Evolutionary conservation across 345 rosid genomes (phyloP).

Genomic region (Mercurialis annua): DNA sequence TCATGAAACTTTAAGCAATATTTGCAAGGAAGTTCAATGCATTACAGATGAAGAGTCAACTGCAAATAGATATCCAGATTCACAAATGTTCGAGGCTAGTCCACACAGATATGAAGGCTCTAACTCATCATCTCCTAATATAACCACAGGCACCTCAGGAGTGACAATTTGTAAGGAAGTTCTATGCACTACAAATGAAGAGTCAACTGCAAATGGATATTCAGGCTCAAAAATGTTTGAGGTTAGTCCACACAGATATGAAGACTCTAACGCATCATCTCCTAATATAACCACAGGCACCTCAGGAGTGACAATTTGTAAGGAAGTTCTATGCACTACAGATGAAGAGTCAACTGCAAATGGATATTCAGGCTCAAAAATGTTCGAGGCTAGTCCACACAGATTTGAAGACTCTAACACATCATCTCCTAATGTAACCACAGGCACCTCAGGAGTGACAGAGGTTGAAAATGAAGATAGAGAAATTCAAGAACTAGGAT

Average conservation of each 20-base stretch:
- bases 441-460: constrained; percentile 20
- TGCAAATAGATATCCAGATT: constrained; percentile 26
- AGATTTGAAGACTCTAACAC: constrained; percentile 13
- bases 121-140: constrained; percentile 18
- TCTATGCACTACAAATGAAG: constrained; percentile 52
- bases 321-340: constrained; percentile 56
- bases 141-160: constrained; percentile 17
- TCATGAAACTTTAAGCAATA: constrained; percentile 38
- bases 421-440: constrained; percentile 20
- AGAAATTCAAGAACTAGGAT: constrained; percentile 28
- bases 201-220: constrained; percentile 27
- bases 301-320: constrained; percentile 42
- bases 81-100: constrained; percentile 10
- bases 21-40: constrained; percentile 60
- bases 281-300: constrained; percentile 16
- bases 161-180: constrained; percentile 58
- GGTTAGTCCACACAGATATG: constrained; percentile 9
- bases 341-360: constrained; percentile 39
- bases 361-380: constrained; percentile 23
- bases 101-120: constrained; percentile 13
- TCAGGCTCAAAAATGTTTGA: constrained; percentile 22
- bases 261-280: constrained; percentile 17
- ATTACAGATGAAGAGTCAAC: constrained; percentile 45
- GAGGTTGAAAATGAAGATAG: constrained; percentile 30
- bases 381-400: constrained; percentile 8